A percentile compares a stretch with the other conserved stretches of the same genome.
phyloP scores from a whole-genome alignment of 345 rosid genomes.

The Melaleuca quinquenervia region DNA sequence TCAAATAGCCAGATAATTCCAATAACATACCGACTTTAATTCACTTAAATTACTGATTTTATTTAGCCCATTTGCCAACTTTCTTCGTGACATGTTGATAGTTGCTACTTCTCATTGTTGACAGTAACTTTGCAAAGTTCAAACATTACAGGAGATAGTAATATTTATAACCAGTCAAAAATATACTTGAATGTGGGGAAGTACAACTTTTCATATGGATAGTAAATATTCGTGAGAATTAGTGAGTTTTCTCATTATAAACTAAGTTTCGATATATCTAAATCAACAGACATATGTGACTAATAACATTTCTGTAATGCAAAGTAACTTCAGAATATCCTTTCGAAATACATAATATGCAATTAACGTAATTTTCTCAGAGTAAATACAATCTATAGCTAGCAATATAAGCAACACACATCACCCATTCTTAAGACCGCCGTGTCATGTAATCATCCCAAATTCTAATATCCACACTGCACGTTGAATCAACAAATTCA shows the following conservation, averaged over 20 bases:
- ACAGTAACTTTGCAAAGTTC: not conserved
- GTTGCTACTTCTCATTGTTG: not conserved
- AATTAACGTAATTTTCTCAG: not conserved
- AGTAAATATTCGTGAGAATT: not conserved
- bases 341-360: too few relatives aligned
- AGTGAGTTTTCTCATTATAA: not conserved
- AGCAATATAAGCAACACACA: not conserved
- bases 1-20: too few relatives aligned
- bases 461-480: not conserved
- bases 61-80: not conserved
- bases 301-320: not conserved
- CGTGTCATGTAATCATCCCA: not conserved
- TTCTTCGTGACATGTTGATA: not conserved
- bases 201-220: not conserved
- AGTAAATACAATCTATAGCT: not conserved
- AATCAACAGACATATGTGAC: not conserved
- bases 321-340: not conserved
- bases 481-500: not conserved
- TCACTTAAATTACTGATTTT: too few relatives aligned
- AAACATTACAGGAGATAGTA: not conserved
- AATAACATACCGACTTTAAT: too few relatives aligned
- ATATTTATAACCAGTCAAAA: too few relatives aligned
- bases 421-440: not conserved
- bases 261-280: not conserved
- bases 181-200: not conserved